These are phyloP conservation scores for Cichorium intybus DNA, from an alignment of 140 eudicot species.

Conservation along the genomic window DNA sequence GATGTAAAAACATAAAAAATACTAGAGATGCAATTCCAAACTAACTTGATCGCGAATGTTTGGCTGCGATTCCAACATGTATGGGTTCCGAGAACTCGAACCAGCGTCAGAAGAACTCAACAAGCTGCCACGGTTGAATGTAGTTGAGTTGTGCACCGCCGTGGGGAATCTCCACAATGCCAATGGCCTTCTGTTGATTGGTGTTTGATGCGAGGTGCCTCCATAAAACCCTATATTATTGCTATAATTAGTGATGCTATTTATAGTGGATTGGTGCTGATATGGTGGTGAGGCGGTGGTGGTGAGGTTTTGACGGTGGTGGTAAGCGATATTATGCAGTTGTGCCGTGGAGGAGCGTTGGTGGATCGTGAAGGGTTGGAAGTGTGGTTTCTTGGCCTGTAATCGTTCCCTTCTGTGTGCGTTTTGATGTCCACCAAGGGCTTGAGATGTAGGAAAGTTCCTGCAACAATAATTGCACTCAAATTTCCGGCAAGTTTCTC, in stretches of 20 bases:
- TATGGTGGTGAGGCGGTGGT: conserved; percentile 18
- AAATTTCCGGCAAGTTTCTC: conserved; percentile 45
- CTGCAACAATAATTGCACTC: conserved; percentile 84
- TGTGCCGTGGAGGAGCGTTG: conserved; percentile 24
- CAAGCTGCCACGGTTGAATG: not conserved
- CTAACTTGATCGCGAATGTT: conserved; percentile 63
- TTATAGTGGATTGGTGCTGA: conserved; percentile 15
- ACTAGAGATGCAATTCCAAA: conserved; percentile 83
- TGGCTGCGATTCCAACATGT: conserved; percentile 35
- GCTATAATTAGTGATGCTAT: not conserved
- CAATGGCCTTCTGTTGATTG: conserved; percentile 60
- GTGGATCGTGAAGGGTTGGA: conserved; percentile 34
- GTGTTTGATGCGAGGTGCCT: conserved; percentile 30
- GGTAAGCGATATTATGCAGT: conserved; percentile 32
- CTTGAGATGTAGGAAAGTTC: conserved; percentile 90
- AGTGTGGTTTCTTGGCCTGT: conserved; percentile 58
- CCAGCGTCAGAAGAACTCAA: conserved; percentile 8
- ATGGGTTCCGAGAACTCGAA: conserved; percentile 19
- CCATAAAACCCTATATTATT: conserved; percentile 26
- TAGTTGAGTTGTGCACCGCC: conserved; percentile 20
- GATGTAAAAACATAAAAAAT: not conserved
- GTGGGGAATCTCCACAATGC: conserved; percentile 44
- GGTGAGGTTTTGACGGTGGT: conserved; percentile 28
- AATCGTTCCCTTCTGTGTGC: conserved; percentile 90
- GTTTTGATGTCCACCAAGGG: conserved; percentile 95